Evolutionary conservation across 2,329 filamentous ascomycete species (phyloP).

Genomic region (Hortaea sp.): DNA sequence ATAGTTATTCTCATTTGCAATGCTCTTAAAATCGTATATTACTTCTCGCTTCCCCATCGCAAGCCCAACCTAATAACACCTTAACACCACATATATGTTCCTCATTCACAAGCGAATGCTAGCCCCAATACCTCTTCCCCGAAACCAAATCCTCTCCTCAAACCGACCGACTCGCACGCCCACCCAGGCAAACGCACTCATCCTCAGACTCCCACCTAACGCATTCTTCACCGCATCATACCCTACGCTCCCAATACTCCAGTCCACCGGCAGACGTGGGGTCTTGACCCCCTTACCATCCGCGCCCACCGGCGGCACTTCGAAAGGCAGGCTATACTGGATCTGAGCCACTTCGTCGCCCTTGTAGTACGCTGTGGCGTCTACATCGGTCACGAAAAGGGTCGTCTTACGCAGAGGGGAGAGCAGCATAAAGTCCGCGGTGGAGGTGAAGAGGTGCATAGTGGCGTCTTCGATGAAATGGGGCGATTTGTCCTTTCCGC

Average conservation of each 20-base stretch:
- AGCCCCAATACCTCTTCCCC: constrained; percentile 37
- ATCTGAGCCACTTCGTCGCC: constrained; percentile 71
- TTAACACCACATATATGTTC: too few relatives aligned
- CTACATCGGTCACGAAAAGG: constrained; percentile 66
- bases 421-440: constrained; percentile 70
- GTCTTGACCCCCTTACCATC: constrained; percentile 52
- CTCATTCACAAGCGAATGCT: constrained; percentile 33
- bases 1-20: too few relatives aligned
- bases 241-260: constrained; percentile 66
- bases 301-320: constrained; percentile 51
- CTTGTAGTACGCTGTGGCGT: constrained; percentile 63
- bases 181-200: constrained; percentile 70
- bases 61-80: too few relatives aligned
- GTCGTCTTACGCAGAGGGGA: constrained; percentile 68
- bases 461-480: constrained; percentile 79
- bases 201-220: constrained; percentile 65
- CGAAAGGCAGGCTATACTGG: constrained; percentile 61
- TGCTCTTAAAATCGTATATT: too few relatives aligned
- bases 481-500: constrained; percentile 36
- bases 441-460: constrained; percentile 76
- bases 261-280: constrained; percentile 71
- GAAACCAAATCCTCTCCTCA: constrained; percentile 63
- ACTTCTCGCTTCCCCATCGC: too few relatives aligned
- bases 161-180: constrained; percentile 66
- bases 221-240: constrained; percentile 74